Percentiles rank a stretch among this genome's conserved stretches.
Evolutionary conservation across 352 stramenopile genomes (phyloP).

Genomic region (Thraustochytrium sp.): DNA sequence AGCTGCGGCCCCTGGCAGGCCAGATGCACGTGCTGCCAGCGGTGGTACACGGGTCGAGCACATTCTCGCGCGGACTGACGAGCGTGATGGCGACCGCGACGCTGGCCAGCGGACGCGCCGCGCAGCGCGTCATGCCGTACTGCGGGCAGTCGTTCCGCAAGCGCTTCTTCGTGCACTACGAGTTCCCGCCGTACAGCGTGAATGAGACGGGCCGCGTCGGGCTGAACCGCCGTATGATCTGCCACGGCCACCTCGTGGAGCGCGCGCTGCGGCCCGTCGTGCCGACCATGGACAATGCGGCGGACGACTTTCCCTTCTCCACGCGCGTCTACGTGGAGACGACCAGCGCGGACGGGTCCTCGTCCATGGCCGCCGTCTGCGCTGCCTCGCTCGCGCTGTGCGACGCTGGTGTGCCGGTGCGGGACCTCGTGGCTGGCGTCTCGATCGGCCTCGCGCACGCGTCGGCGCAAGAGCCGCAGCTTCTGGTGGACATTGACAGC

Average conservation of each 20-base stretch:
- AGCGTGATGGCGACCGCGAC: slow-evolving; percentile 65
- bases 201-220: slow-evolving; percentile 86
- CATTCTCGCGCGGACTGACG: slow-evolving; percentile 58
- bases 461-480: slow-evolving; percentile 28
- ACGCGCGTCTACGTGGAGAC: slow-evolving; percentile 92
- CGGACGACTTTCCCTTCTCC: slow-evolving; percentile 87
- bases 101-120: slow-evolving; percentile 51
- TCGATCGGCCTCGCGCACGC: slow-evolving; percentile 73
- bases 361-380: slow-evolving; percentile 92
- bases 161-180: slow-evolving; percentile 93
- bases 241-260: slow-evolving; percentile 91
- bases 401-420: slow-evolving; percentile 90
- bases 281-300: slow-evolving; percentile 62
- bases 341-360: slow-evolving; percentile 85
- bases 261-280: slow-evolving; percentile 86
- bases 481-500: slow-evolving; percentile 91
- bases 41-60: slow-evolving; percentile 46
- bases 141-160: neutral
- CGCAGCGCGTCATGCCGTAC: neutral
- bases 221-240: slow-evolving; percentile 86
- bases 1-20: neutral
- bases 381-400: slow-evolving; percentile 90
- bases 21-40: slow-evolving; percentile 19
- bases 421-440: slow-evolving; percentile 85
- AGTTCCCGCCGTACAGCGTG: slow-evolving; percentile 94